Base-by-base conservation (phyloP, 2,329 filamentous ascomycete species). In the Aspergillus niger region DNA sequence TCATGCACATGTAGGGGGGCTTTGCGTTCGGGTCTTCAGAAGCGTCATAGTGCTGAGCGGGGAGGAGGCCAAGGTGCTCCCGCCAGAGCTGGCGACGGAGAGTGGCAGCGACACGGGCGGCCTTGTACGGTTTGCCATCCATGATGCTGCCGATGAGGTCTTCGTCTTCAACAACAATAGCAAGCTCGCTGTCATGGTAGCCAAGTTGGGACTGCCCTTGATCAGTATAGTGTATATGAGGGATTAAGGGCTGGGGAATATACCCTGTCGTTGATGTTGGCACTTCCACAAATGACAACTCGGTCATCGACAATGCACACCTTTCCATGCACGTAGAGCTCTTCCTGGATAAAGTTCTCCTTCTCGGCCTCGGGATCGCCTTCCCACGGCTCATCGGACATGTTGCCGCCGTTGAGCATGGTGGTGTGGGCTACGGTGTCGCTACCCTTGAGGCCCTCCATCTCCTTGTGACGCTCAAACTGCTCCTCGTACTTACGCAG, bases 291-390 rank as follows among this genome's bases (percentile, higher is more conserved):
- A 65, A 96, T 93, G 59, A 92, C 90, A 53, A 90, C 83, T 7
- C 86, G 83, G 73, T 96, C 92, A 71, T 96, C 92, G 48, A 89
- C 91, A 61, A 96, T 95, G 60, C 79, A 75, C 38, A 97, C 83
- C 79, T 98, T 99, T 28, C 88, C 90, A 75, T 99, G 95, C 51
- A 98, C 89, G 74, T 99, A 99, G 2, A 98, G 85, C 76, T 99
- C 94, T 74, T 99, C 95, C 73, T 97, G 94, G 61, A 98, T 89
- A 81, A 95, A 96, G 72, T 96, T 91, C 57, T 89, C 85, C 59
- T 92, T 89, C 75, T 98, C 95, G 1, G 86, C 85, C 67, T 94
- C 85, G 0, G 86, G 79, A 3, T 89, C 79, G 15, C 91, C 89
- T 15, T 93, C 89, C 91, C 92, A 97, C 0, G 79, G 70, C 74